These are phyloP conservation scores for Cornus kousa DNA, from an alignment of 148 eudicot genomes.

Conservation along the genomic window DNA sequence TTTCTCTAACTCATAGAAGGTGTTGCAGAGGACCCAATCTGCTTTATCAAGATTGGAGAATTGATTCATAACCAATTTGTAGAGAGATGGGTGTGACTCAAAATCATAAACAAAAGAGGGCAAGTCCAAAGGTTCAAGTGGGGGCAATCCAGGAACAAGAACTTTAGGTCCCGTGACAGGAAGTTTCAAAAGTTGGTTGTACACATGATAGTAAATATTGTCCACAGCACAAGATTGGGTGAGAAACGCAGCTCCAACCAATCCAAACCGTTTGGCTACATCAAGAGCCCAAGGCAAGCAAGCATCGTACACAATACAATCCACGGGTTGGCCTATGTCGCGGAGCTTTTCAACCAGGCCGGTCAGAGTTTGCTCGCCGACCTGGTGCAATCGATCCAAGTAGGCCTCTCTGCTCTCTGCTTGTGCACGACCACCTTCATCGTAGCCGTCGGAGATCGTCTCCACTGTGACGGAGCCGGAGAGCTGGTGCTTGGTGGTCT, in stretches of 20 bases:
- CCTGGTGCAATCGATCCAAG: neutral
- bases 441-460: slow-evolving; percentile 22
- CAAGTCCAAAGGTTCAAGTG: neutral
- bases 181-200: neutral
- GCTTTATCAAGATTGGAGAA: neutral
- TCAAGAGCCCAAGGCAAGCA: neutral
- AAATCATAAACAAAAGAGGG: neutral
- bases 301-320: neutral
- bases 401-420: neutral
- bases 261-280: neutral
- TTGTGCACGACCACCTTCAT: slow-evolving; percentile 9
- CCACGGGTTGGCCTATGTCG: neutral
- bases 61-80: neutral
- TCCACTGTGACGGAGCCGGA: neutral
- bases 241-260: neutral
- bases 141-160: neutral
- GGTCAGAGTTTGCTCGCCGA: neutral
- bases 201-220: neutral
- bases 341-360: neutral
- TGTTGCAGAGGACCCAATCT: slow-evolving; percentile 1
- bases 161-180: neutral
- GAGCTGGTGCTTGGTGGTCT: neutral
- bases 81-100: neutral
- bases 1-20: neutral
- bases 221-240: neutral